These are phyloP conservation scores for Tanacetum coccineum DNA, from an alignment of 129 eudicot genomes.

Conservation along the genomic window DNA sequence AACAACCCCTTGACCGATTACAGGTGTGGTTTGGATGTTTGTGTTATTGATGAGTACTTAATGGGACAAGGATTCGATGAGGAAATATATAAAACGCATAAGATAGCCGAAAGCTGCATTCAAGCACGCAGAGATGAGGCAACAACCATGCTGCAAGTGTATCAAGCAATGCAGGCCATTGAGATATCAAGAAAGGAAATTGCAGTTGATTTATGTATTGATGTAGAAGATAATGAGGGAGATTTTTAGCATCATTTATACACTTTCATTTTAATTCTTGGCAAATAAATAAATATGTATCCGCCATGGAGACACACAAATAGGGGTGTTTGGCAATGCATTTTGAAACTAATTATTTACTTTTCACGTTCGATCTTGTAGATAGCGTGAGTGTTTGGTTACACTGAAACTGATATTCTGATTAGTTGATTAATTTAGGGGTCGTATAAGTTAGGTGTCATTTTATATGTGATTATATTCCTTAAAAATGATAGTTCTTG, in stretches of 20 bases:
- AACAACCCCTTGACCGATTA: background rate
- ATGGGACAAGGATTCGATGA: conserved; percentile 20
- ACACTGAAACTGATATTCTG: too few relatives aligned
- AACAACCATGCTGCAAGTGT: conserved; percentile 27
- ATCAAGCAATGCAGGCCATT: conserved; percentile 18
- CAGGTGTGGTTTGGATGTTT: background rate
- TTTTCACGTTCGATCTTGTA: too few relatives aligned
- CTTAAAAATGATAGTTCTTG: too few relatives aligned
- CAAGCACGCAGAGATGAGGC: conserved; percentile 18
- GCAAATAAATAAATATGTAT: too few relatives aligned
- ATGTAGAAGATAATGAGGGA: background rate
- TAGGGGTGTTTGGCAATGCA: too few relatives aligned
- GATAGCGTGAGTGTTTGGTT: too few relatives aligned
- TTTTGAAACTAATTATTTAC: too few relatives aligned
- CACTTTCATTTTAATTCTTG: background rate
- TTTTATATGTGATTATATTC: too few relatives aligned
- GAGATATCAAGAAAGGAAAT: conserved; percentile 29
- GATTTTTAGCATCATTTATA: background rate
- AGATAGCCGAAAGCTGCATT: conserved; percentile 26
- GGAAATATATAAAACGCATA: conserved; percentile 13
- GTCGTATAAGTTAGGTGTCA: too few relatives aligned
- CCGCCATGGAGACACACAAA: too few relatives aligned
- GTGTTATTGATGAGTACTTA: conserved; percentile 16
- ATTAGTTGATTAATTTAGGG: too few relatives aligned
- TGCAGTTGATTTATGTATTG: too few relatives aligned